Percentiles rank a stretch among this genome's conserved stretches.
Evolutionary conservation across 2,329 filamentous ascomycete genomes (phyloP).

Genomic region (Coleophoma crateriformis): DNA sequence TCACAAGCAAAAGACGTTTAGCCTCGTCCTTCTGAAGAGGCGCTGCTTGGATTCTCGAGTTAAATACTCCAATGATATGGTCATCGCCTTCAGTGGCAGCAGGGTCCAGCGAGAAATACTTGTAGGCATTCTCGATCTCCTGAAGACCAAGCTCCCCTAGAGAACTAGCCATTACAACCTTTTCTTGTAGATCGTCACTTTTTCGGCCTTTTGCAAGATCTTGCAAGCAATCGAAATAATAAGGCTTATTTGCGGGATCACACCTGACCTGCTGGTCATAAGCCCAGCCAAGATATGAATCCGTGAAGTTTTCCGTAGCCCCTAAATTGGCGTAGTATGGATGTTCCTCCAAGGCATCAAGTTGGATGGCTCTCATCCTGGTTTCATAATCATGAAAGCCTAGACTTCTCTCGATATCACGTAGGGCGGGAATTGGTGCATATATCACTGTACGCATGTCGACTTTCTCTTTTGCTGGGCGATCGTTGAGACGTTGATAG

Average conservation of each 20-base stretch:
- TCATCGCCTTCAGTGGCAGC: conserved; percentile 45
- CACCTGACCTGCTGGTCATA: conserved; percentile 53
- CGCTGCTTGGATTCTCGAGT: conserved; percentile 50
- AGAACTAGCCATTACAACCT: conserved; percentile 52
- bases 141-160: conserved; percentile 50
- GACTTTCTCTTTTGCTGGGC: conserved; percentile 12
- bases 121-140: conserved; percentile 53
- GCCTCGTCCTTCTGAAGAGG: conserved; percentile 48
- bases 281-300: conserved; percentile 54
- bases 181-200: conserved; percentile 50
- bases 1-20: conserved; percentile 49
- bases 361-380: conserved; percentile 19
- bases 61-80: conserved; percentile 56
- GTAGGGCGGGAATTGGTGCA: conserved; percentile 12
- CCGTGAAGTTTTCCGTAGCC: conserved; percentile 54
- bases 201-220: conserved; percentile 43
- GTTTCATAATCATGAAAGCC: conserved; percentile 23
- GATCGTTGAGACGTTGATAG: conserved; percentile 12
- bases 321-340: conserved; percentile 57
- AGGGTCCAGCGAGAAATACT: conserved; percentile 48
- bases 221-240: conserved; percentile 63
- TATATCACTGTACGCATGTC: conserved; percentile 3
- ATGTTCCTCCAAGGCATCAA: conserved; percentile 30
- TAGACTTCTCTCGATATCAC: conserved; percentile 20
- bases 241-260: conserved; percentile 47